A percentile compares a stretch with the other conserved stretches of the same genome.
Evolutionary conservation across 805 yeast genomes (phyloP).

Genomic region (Yarrowia sp.): DNA sequence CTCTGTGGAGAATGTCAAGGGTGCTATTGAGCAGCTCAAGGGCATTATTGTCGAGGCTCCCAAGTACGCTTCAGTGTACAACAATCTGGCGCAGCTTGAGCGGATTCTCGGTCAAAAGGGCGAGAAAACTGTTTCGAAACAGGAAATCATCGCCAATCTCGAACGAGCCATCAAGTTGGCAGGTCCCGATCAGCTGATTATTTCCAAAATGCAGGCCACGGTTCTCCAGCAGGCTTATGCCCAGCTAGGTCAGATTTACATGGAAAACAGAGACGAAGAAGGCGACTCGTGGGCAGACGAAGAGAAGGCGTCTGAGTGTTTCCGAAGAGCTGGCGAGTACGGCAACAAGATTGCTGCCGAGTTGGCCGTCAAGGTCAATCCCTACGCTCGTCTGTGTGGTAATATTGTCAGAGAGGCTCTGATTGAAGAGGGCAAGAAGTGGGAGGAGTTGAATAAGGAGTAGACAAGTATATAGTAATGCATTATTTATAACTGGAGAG

Average conservation of each 20-base stretch:
- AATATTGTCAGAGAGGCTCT: constrained; percentile 46
- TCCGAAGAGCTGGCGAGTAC: constrained; percentile 46
- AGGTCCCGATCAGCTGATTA: constrained; percentile 40
- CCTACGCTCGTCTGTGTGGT: constrained; percentile 51
- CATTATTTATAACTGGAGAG: not conserved
- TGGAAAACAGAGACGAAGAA: constrained; percentile 40
- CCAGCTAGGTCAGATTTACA: constrained; percentile 48
- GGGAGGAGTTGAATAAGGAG: constrained; percentile 5
- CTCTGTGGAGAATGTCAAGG: constrained; percentile 5
- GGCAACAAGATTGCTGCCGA: constrained; percentile 48
- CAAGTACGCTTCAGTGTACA: constrained; percentile 49
- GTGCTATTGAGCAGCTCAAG: constrained; percentile 43
- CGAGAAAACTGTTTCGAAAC: not conserved
- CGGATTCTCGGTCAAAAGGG: constrained; percentile 28
- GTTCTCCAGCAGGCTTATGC: constrained; percentile 48
- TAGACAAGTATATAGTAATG: not conserved
- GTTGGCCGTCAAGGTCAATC: constrained; percentile 47
- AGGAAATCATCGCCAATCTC: constrained; percentile 44
- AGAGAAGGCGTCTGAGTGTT: constrained; percentile 46
- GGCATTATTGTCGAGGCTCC: constrained; percentile 45
- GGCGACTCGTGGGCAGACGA: constrained; percentile 46
- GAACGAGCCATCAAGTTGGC: constrained; percentile 47
- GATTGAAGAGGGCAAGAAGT: constrained; percentile 41
- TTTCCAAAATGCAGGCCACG: constrained; percentile 48
- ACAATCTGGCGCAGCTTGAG: constrained; percentile 49